phyloP scores from a whole-genome alignment of 2,329 filamentous ascomycete species.

The Epichloe uncinata region DNA sequence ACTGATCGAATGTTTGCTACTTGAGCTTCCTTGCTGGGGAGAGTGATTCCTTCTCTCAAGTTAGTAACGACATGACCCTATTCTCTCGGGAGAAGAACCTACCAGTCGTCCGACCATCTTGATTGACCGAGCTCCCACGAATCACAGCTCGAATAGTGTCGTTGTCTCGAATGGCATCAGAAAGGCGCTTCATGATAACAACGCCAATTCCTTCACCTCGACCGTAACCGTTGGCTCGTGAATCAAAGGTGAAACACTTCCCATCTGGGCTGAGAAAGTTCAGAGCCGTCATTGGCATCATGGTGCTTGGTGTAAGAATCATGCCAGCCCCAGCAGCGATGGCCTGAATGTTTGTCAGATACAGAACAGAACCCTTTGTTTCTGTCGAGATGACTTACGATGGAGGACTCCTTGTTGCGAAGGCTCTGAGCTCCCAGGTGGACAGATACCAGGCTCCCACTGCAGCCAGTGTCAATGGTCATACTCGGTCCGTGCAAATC shows the following conservation, averaged over 20 bases:
- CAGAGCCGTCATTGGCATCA: slow-evolving; percentile 41
- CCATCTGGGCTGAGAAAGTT: slow-evolving; percentile 40
- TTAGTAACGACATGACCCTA: not conserved
- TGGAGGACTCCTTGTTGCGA: slow-evolving; percentile 27
- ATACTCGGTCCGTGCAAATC: slow-evolving; percentile 42
- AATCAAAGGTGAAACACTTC: slow-evolving; percentile 40
- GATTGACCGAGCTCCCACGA: slow-evolving; percentile 38
- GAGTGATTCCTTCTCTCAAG: slow-evolving; percentile 35
- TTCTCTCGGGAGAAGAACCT: slow-evolving; percentile 4
- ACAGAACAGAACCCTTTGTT: not conserved
- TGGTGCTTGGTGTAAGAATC: slow-evolving; percentile 41
- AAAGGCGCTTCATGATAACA: slow-evolving; percentile 45
- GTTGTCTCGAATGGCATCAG: slow-evolving; percentile 43
- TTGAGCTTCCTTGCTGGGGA: slow-evolving; percentile 41
- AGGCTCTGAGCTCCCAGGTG: slow-evolving; percentile 39
- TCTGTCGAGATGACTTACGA: slow-evolving; percentile 15
- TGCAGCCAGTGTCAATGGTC: slow-evolving; percentile 47
- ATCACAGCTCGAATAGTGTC: slow-evolving; percentile 45
- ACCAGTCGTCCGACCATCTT: slow-evolving; percentile 45
- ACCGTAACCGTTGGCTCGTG: slow-evolving; percentile 49
- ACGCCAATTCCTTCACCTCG: slow-evolving; percentile 49
- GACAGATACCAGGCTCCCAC: slow-evolving; percentile 38
- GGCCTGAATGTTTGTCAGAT: slow-evolving; percentile 17
- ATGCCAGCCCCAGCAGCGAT: slow-evolving; percentile 38
- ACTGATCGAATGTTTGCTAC: slow-evolving; percentile 33